These are phyloP conservation scores for Pythium vanterpoolii DNA, from an alignment of 352 stramenopile species.

Conservation along the genomic window DNA sequence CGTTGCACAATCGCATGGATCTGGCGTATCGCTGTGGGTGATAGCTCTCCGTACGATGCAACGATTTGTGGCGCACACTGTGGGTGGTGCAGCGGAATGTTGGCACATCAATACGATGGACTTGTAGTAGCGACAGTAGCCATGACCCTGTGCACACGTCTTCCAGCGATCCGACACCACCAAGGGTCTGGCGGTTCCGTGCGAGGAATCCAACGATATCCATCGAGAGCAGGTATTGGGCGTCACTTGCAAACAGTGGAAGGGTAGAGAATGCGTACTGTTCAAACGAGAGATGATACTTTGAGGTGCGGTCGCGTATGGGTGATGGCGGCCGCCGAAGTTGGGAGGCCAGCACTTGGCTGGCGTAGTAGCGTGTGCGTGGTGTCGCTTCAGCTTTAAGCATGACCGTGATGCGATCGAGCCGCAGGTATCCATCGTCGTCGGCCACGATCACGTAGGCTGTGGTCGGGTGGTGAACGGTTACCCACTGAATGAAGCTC, in stretches of 20 bases:
- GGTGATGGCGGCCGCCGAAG: not conserved
- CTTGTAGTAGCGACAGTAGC: conserved; percentile 34
- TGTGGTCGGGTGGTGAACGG: not conserved
- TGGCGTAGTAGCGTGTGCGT: not conserved
- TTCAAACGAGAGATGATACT: not conserved
- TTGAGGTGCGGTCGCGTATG: not conserved
- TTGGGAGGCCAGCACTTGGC: not conserved
- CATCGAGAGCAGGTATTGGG: conserved; percentile 33
- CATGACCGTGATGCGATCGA: not conserved
- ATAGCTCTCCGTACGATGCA: conserved; percentile 43
- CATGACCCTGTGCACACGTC: conserved; percentile 48
- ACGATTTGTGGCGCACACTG: conserved; percentile 25
- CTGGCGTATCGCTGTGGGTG: conserved; percentile 28
- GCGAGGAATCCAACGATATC: conserved; percentile 31
- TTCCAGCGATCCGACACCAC: conserved; percentile 26
- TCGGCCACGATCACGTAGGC: conserved; percentile 40
- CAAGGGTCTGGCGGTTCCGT: conserved; percentile 7
- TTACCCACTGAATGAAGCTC: conserved; percentile 25
- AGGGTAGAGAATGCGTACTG: conserved; percentile 18
- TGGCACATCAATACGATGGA: conserved; percentile 33
- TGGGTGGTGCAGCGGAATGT: conserved; percentile 38
- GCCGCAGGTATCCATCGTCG: conserved; percentile 37
- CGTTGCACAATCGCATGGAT: conserved; percentile 40
- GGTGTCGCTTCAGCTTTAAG: not conserved
- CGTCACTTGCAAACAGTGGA: conserved; percentile 26